Base-by-base conservation (phyloP, 352 stramenopile species). In the Globisporangium spiculum region DNA sequence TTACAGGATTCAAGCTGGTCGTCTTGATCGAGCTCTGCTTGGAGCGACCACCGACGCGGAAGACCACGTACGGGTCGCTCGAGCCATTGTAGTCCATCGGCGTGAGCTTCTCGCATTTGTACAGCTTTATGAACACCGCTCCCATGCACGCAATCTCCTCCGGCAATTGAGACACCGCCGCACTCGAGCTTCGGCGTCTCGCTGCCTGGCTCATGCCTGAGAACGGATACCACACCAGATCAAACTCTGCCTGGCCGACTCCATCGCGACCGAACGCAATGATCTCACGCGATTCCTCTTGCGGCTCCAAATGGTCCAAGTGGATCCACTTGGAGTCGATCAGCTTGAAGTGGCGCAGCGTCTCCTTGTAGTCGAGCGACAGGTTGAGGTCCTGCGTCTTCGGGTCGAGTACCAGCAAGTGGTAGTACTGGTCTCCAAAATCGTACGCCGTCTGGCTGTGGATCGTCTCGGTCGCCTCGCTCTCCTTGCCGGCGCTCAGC, bases 311-410 rank as follows among this genome's bases (percentile, higher is more conserved):
- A 54, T 83, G 76, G 30, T 81, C 76, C 34, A 83, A 36, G 46
- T 79, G 76, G 72, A 83, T 81, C 72, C 67, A 83, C 66, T 83
- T 83, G 48, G 74, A 74, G 60, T 83, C 76, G 54, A 81, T 79
- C 38, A 66, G 62, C 46, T 65, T 67, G n/a, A 69, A 67, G 30
- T 70, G 52, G 14, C 67, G 66, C 50, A 83, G 66, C 32, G 74
- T 70, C 63, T 83, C 76, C 30, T 79, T 78, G 72, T 76, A 79
- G 53, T 79, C 70, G 4, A 83, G 70, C 34, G 74, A 63, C 34
- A 83, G 53, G 53, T 72, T 79, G 32, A 83, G 58, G 30, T 81
- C 76, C 38, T 83, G 76, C 1, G 76, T 83, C 65, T 83, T 79
- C 4, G 74, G 67, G 52, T 83, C 76, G 30, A 79, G 67, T 54